Conservation (phyloP, 2,329 filamentous ascomycete genomes). For the Colletotrichum orchidophilum region DNA sequence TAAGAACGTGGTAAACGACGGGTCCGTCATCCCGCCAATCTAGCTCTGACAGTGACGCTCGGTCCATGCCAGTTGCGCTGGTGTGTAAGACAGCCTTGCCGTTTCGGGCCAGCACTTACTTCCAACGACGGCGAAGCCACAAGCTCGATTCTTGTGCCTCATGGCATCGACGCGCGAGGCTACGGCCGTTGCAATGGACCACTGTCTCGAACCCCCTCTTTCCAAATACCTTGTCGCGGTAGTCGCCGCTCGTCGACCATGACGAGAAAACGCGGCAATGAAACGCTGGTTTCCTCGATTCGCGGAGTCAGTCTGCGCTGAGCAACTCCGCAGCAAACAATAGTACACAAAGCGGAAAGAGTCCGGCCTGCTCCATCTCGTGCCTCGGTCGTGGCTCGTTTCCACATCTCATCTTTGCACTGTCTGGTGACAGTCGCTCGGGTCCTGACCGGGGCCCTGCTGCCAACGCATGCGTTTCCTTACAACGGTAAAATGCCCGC, state of each 20-base stretch:
- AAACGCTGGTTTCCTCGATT: too few species aligned
- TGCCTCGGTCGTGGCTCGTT: neutral
- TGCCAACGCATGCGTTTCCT: constrained; percentile 9
- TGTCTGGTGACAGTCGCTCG: constrained; percentile 16
- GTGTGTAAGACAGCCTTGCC: neutral
- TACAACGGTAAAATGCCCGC: constrained; percentile 12
- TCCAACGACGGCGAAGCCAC: neutral
- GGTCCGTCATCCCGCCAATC: constrained; percentile 26
- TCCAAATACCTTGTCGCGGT: neutral
- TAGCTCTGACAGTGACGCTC: constrained; percentile 11
- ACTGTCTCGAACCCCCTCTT: constrained; percentile 7
- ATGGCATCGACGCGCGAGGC: neutral
- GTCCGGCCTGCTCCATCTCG: neutral
- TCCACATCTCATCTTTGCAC: constrained; percentile 10
- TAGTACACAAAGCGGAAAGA: neutral
- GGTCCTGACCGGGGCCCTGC: constrained; percentile 11
- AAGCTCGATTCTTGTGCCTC: neutral
- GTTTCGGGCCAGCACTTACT: neutral
- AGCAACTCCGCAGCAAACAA: constrained; percentile 1
- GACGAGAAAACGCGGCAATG: neutral
- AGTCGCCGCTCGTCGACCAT: neutral
- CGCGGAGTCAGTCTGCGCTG: too few species aligned
- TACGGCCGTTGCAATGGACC: constrained; percentile 4
- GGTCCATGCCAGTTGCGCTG: neutral
- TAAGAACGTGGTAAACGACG: constrained; percentile 5